Evolutionary conservation across 106 monocot species (phyloP), one percentile per base, ranked within the genome.

Genomic region (Acorus calamus): DNA sequence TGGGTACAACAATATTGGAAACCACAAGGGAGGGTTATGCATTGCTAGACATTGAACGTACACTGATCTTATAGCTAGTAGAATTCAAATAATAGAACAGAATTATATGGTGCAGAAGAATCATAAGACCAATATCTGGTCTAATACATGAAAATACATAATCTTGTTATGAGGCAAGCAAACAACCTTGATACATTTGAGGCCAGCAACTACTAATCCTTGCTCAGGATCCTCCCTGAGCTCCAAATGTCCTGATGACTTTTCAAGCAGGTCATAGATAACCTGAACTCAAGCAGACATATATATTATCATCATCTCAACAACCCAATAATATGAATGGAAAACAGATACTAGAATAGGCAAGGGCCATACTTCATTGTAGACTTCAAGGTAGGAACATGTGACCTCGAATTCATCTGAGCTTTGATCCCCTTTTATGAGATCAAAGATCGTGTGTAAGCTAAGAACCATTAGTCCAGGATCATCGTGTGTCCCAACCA

Each of bases 391-490:
- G 50, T 91, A 98, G 3, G 96, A 98, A 74, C 96, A 98, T 13
- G 87, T 77, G 44, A 98, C 96, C 77, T 98, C 96, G 73, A 98
- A 85, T 49, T 65, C 78, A 73, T 98, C 96, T 11, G 82, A 74
- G 67, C 83, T 81, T 56, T 75, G 57, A 60, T 91, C 80, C 56
- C 69, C 83, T 63, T 88, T 91, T 28, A 98, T 91, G 66, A 91
- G 87, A 65, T 98, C 85, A 87, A 98, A 98, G 28, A 98, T 88
- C 63, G 96, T 91, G 52, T 91, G 70, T 66, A 98, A 80, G 71
- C 96, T 98, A 51, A 98, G 87, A 73, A 98, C 96, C 96, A 98
- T 98, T n/a, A 98, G 87, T 58, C 96, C 96, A 63, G 96, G 96
- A 78, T 98, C 96, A 54, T 70, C 74, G 47, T 56, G 71, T 63